phyloP scores from a whole-genome alignment of 805 yeast genomes.

The Tetrapisispora iriomotensis region DNA sequence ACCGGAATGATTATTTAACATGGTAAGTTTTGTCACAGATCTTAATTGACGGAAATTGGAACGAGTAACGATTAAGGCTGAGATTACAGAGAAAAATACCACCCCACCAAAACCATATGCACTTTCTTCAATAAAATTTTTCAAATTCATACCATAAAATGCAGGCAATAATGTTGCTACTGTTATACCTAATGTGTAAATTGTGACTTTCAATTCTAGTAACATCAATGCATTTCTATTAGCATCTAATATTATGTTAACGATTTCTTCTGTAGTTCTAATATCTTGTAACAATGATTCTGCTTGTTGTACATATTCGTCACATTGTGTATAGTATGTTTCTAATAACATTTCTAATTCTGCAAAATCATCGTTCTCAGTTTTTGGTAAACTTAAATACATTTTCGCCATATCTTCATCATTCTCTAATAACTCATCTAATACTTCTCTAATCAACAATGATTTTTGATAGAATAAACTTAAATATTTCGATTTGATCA shows the following conservation, averaged over 20 bases:
- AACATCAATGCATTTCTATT: constrained; percentile 86
- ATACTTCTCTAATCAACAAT: constrained; percentile 62
- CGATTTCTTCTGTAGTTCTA: constrained; percentile 85
- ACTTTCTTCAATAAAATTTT: constrained; percentile 67
- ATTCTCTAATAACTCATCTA: constrained; percentile 76
- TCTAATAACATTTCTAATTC: constrained; percentile 84
- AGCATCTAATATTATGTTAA: constrained; percentile 82
- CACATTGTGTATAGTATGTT: constrained; percentile 83
- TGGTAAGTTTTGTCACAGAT: constrained; percentile 56
- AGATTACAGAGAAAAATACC: constrained; percentile 39
- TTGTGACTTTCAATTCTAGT: constrained; percentile 70
- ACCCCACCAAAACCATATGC: constrained; percentile 52
- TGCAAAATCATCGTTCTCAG: constrained; percentile 36
- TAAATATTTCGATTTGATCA: constrained; percentile 62
- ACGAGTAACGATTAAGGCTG: constrained; percentile 46
- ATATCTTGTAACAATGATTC: constrained; percentile 76
- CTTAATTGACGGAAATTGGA: constrained; percentile 48
- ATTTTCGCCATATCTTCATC: constrained; percentile 77
- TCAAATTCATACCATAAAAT: constrained; percentile 80
- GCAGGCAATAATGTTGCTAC: constrained; percentile 82
- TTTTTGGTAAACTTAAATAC: constrained; percentile 49
- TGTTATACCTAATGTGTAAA: constrained; percentile 76
- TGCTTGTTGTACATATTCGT: constrained; percentile 86
- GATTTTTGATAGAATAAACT: constrained; percentile 69
- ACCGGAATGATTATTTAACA: constrained; percentile 35